Evolutionary conservation across 805 yeast species (phyloP).

Genomic region (Babjeviella inositovora): DNA sequence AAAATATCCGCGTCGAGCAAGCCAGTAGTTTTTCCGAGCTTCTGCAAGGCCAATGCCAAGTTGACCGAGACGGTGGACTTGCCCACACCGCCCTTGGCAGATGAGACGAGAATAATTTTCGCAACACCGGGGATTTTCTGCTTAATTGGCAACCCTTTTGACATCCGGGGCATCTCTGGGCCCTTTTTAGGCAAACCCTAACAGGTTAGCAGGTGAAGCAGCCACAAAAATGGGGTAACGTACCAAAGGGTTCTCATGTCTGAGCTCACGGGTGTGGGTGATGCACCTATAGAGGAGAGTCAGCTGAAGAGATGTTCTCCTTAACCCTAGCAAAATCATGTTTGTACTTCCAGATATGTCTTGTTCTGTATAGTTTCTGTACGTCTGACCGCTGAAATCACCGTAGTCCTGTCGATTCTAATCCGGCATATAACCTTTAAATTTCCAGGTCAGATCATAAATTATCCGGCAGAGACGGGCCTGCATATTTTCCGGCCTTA

Average conservation of each 20-base stretch:
- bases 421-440: too few species aligned
- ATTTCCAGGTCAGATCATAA: too few species aligned
- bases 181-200: slow-evolving; percentile 22
- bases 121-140: slow-evolving; percentile 43
- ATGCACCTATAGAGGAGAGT: too few species aligned
- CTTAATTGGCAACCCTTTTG: slow-evolving; percentile 38
- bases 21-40: slow-evolving; percentile 42
- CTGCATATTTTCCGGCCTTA: too few species aligned
- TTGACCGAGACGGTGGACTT: slow-evolving; percentile 65
- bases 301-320: too few species aligned
- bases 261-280: too few species aligned
- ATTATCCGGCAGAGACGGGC: too few species aligned
- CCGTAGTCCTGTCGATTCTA: too few species aligned
- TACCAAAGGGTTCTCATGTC: slow-evolving; percentile 39
- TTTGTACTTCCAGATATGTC: too few species aligned
- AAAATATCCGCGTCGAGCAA: slow-evolving; percentile 68
- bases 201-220: slow-evolving; percentile 1
- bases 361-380: too few species aligned
- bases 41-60: slow-evolving; percentile 43
- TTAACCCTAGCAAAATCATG: too few species aligned
- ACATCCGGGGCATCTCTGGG: slow-evolving; percentile 20
- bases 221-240: slow-evolving; percentile 8
- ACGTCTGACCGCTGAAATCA: too few species aligned
- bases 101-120: slow-evolving; percentile 48
- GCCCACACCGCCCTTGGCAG: slow-evolving; percentile 77